Conservation (phyloP, 257 asterid species). For the Rehmannia glutinosa region DNA sequence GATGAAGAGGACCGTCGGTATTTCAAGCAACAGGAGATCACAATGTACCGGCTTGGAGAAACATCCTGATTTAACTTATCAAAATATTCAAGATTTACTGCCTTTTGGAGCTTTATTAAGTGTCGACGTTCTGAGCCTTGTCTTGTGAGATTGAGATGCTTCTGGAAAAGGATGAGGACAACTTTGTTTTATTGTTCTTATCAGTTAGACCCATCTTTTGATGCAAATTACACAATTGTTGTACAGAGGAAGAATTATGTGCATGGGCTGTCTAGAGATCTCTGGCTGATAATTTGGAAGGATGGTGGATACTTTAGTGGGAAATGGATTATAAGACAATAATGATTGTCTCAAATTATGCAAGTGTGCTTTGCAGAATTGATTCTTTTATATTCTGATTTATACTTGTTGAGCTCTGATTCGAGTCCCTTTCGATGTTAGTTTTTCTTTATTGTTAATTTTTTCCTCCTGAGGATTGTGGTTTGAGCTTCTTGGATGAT, state of each 20-base stretch:
- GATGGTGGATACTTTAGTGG: constrained; percentile 17
- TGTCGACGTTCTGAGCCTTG: constrained; percentile 12
- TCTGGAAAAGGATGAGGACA: constrained; percentile 6
- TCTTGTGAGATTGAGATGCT: constrained; percentile 18
- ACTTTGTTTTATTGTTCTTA: constrained; percentile 20
- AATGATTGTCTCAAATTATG: background rate
- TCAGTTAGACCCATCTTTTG: constrained; percentile 18
- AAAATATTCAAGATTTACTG: background rate
- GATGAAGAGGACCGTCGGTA: constrained; percentile 98
- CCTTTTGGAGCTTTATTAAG: constrained; percentile 19
- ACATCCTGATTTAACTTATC: constrained; percentile 33
- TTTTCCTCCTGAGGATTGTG: too few species aligned
- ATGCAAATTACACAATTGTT: constrained; percentile 28
- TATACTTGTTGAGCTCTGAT: too few species aligned
- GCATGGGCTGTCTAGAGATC: constrained; percentile 24
- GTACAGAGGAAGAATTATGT: constrained; percentile 43
- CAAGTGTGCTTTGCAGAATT: too few species aligned
- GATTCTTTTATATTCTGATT: too few species aligned
- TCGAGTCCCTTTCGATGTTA: too few species aligned
- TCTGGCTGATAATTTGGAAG: constrained; percentile 18
- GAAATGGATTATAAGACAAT: background rate
- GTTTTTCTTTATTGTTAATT: too few species aligned
- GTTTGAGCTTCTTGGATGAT: too few species aligned
- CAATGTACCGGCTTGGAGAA: constrained; percentile 74
- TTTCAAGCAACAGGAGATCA: constrained; percentile 94